Evolutionary conservation across 108 stramenopile species (phyloP), one percentile per base, ranked within the genome.

Genomic region (Stephanodiscus minutulus): DNA sequence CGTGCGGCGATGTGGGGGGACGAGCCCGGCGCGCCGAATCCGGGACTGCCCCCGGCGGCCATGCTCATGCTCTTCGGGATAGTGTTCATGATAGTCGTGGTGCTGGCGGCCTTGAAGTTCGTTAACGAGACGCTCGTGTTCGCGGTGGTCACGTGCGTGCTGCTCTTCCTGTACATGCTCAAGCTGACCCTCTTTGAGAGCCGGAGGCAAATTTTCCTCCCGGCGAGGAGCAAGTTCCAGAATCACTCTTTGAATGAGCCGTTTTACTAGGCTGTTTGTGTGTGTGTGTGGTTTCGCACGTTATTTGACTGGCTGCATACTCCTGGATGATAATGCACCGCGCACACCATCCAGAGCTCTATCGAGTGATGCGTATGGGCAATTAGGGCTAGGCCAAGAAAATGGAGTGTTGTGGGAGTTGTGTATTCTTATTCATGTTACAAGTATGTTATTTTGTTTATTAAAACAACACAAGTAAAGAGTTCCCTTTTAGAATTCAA

Each of bases 101-200:
- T 83, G 13, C 60, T 95, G 67, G 89, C 93, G 18, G 74, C 76
- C 7, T 56, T 92, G 66, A 85, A 89, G 52, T 91, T 95, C 73
- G 87, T 92, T 66, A 95, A 92, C 50, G 91, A 95, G 53, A 95
- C 93, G 13, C 64, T 95, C 46, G 84, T 91, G 1, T 91, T 95
- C 67, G 88, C 93, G 13, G 91, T 95, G 17, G 90, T 92, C 18
- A 79, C 89, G 1, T 92, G 93, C 57, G 77, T 95, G 33, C 76
- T 95, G 22, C 69, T 95, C 4, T 95, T 95, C 68, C 84, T 95
- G 22, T 95, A 92, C 82, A 92, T 92, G 91, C 79, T 95, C 46
- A 92, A 90, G 79, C 66, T 95, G 79, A 95, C 94, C 15, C 65
- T 95, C 65, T 95, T 95, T 66, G 91, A 92, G 64, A 83, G 78